A percentile compares a stretch with the other conserved stretches of the same genome.
Conservation (phyloP, 768 basidiomycete genomes). For the Hericium coralloides region DNA sequence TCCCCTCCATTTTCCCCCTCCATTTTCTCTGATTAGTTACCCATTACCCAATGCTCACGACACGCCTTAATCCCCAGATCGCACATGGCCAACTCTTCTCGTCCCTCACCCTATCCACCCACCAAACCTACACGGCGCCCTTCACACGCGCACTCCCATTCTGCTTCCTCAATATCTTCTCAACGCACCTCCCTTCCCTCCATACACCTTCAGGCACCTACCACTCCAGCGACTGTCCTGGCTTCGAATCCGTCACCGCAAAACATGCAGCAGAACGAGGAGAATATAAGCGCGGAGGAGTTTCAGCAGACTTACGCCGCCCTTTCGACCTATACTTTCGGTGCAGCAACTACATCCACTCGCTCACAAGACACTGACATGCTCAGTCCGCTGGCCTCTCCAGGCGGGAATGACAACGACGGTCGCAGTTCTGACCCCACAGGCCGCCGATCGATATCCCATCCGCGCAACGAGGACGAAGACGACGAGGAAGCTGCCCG, state of each 20-base stretch:
- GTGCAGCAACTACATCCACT: conserved; percentile 19
- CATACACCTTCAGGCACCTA: conserved; percentile 17
- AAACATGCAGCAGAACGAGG: conserved; percentile 14
- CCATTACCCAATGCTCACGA: neutral
- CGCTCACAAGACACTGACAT: conserved; percentile 19
- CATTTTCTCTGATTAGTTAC: neutral
- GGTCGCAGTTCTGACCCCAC: conserved; percentile 30
- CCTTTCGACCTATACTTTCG: conserved; percentile 35
- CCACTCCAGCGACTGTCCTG: conserved; percentile 10
- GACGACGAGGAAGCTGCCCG: conserved; percentile 23
- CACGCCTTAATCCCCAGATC: neutral
- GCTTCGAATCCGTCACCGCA: conserved; percentile 6
- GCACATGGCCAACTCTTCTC: neutral
- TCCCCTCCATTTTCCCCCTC: neutral
- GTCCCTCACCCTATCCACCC: conserved; percentile 12
- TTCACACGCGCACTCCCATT: conserved; percentile 10
- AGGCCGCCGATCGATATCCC: conserved; percentile 35
- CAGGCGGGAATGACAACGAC: conserved; percentile 9
- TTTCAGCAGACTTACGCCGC: conserved; percentile 25
- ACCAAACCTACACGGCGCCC: conserved; percentile 15
- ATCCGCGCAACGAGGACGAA: conserved; percentile 22
- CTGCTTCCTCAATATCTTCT: conserved; percentile 18
- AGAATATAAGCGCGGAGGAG: conserved; percentile 12
- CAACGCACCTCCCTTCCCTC: conserved; percentile 21
- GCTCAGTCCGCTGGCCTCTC: conserved; percentile 30